phyloP scores from a whole-genome alignment of 768 basidiomycete genomes.

The Strobilomyces dryophilus region DNA sequence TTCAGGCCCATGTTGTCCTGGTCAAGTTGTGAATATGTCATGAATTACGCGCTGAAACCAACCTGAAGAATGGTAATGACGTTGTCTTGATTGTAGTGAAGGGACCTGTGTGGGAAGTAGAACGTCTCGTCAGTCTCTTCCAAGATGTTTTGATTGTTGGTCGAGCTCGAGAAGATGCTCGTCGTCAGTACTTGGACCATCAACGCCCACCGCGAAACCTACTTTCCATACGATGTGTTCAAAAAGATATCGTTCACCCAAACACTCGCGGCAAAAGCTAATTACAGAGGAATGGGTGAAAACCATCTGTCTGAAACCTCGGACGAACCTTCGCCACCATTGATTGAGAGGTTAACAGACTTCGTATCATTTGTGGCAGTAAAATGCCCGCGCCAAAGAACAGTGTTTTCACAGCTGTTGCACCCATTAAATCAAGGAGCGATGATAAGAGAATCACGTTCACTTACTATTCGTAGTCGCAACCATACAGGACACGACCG shows the following conservation, averaged over 20 bases:
- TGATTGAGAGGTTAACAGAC: slow-evolving; percentile 71
- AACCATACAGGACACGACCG: slow-evolving; percentile 76
- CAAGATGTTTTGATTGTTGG: slow-evolving; percentile 55
- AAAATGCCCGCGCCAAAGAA: slow-evolving; percentile 84
- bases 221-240: slow-evolving; percentile 73
- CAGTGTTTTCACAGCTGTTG: slow-evolving; percentile 72
- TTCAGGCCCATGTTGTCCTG: slow-evolving; percentile 81
- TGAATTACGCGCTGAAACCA: slow-evolving; percentile 7
- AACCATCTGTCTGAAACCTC: neutral
- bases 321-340: slow-evolving; percentile 66
- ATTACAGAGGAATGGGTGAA: neutral
- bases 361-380: slow-evolving; percentile 53
- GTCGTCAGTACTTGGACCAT: neutral
- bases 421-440: neutral
- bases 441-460: neutral
- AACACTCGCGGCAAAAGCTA: slow-evolving; percentile 76
- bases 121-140: slow-evolving; percentile 69
- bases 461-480: slow-evolving; percentile 81
- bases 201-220: slow-evolving; percentile 17
- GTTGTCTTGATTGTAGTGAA: slow-evolving; percentile 56
- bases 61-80: slow-evolving; percentile 77
- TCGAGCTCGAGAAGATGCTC: slow-evolving; percentile 39
- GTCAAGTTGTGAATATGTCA: slow-evolving; percentile 1
- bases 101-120: slow-evolving; percentile 52
- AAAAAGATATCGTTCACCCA: slow-evolving; percentile 76